Evolutionary conservation across 148 eudicot species (phyloP), one percentile per base, ranked within the genome.

Genomic region (Arbutus unedo): DNA sequence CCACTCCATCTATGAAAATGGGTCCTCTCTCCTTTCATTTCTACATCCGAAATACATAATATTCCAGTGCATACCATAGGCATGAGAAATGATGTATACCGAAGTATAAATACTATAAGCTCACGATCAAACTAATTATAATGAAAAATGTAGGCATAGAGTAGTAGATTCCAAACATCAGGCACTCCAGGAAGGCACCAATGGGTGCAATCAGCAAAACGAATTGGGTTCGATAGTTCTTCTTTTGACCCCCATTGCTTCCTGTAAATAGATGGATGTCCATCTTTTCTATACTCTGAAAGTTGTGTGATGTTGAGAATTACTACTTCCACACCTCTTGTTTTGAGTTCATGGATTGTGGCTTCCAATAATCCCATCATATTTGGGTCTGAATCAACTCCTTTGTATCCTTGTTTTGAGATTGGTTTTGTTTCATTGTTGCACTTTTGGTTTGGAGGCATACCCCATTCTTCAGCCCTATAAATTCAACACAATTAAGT

Each of bases 391-490:
- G 90, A 87, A 78, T 90, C 88, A 80, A 85, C 86, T 16, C 90
- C 91, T 88, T 84, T 80, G 14, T 89, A 79, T 19, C 85, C 86
- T 62, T 80, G 66, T 74, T 21, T 82, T 56, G 19, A 79, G 60
- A 89, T 87, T 41, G 83, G 91, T 8, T 85, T 72, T 59, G 90
- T 89, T 83, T 89, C 91, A 31, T 86, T 84, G 88, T 89, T 85
- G 54, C 91, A 89, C 50, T 89, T 89, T 74, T 47, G 60, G 0
- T 88, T 88, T 1, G 23, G 18, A 67, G 54, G 56, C 8, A 66
- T 87, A 51, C 90, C 91, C 91, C 91, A 89, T 81, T 89, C 91
- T 70, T 89, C 88, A 71, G 88, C 83, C 88, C 88, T 89, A 50
- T 60, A 59, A 5, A 10, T 7, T 66, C 38, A 31, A 31, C 38